A percentile compares a stretch with the other conserved stretches of the same genome.
These are phyloP conservation scores for Erythrophleum fordii DNA, from an alignment of 306 rosid species.

Conservation along the genomic window DNA sequence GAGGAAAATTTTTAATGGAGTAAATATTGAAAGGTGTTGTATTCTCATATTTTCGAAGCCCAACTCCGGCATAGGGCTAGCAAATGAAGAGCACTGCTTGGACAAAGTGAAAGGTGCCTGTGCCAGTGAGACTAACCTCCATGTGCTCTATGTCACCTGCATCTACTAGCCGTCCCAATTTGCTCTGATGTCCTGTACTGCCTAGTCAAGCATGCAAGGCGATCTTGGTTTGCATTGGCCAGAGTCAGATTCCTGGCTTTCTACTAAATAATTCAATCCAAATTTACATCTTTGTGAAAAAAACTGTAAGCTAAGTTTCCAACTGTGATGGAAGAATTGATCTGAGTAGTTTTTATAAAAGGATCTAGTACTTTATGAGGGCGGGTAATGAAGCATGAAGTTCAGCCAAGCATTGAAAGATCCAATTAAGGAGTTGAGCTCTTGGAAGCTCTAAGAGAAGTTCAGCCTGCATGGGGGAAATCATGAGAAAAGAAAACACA, in stretches of 20 bases:
- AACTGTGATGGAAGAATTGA: constrained; percentile 32
- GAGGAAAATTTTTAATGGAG: background rate
- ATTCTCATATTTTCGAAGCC: constrained; percentile 15
- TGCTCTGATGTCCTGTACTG: constrained; percentile 30
- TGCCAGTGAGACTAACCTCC: constrained; percentile 32
- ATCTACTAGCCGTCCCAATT: constrained; percentile 30
- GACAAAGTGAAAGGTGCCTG: constrained; percentile 26
- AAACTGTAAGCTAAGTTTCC: constrained; percentile 25
- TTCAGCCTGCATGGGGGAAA: constrained; percentile 69
- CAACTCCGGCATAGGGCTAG: constrained; percentile 17
- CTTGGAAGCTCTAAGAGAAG: constrained; percentile 95
- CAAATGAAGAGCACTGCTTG: constrained; percentile 36
- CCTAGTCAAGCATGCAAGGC: constrained; percentile 35
- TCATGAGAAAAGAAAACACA: constrained; percentile 12
- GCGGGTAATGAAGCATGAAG: constrained; percentile 92
- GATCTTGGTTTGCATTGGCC: constrained; percentile 31
- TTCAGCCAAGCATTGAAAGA: constrained; percentile 88
- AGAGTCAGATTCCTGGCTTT: constrained; percentile 19
- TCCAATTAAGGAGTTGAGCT: constrained; percentile 92
- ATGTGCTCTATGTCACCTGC: constrained; percentile 11
- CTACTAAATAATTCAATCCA: background rate
- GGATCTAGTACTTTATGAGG: constrained; percentile 71
- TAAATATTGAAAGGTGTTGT: constrained; percentile 26
- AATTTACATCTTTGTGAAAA: constrained; percentile 15
- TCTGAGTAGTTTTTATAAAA: background rate